Evolutionary conservation across 768 basidiomycete species (phyloP), one percentile per base, ranked within the genome.

Genomic region (Suillus subluteus): DNA sequence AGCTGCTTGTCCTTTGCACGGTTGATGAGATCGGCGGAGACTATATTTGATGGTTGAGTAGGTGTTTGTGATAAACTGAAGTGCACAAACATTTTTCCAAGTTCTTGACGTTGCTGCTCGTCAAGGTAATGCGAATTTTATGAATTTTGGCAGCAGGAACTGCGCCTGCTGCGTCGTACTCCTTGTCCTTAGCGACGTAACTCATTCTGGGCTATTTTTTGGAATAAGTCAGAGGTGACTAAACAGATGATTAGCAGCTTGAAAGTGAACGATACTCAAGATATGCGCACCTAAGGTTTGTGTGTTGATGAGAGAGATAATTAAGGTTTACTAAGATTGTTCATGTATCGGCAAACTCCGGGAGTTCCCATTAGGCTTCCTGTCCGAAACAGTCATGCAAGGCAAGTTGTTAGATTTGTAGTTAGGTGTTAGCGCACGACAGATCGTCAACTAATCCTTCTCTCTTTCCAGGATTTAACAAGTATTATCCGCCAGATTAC

Each of bases 1-100:
- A 99, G 95, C 81, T 98, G 94, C 87, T 96, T 96, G 88, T 99
- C 97, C 87, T 99, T 99, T 73, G 98, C 97, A 68, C 97, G 90
- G 88, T 96, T 96, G 82, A 99, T 94, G 78, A 99, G 88, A 80
- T 99, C 98, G 67, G 83, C 81, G 68, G 94, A 98, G 89, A 99
- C 97, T 99, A 72, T 98, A 72, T 9, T 35, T 44, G 40, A 2
- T 3, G n/a, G 12, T 15, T 67, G 41, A 41, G 65, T 9, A 52
- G 13, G 41, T 21, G 18, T 62, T 12, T 23, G 55, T 40, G 40
- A 18, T 40, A 23, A 55, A 0, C 32, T 0, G 43, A 30, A 9
- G 38, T 13, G 64, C 6, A 80, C 85, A 68, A 70, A 98, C 97
- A 98, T 84, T 98, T 99, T 85, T 99, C 98, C 75, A 99, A 84